Conservation (phyloP, 352 stramenopile species). For the Phytophthora megakarya region DNA sequence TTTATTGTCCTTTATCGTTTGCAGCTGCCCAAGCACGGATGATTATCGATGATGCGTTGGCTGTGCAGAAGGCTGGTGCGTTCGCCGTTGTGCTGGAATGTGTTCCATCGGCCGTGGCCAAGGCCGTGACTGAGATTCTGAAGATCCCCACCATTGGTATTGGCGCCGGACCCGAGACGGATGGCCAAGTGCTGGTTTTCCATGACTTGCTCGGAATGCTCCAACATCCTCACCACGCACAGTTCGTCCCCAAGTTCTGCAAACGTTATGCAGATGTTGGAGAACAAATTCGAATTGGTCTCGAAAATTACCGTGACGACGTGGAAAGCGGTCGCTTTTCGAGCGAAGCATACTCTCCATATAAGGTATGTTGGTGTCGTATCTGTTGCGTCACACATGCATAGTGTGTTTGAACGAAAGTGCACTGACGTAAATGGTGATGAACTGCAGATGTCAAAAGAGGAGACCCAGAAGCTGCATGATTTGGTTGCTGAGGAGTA, state of each 20-base stretch:
- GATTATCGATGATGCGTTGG: slow-evolving; percentile 97
- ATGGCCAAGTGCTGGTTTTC: slow-evolving; percentile 97
- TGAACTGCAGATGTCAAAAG: slow-evolving; percentile 69
- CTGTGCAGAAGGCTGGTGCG: slow-evolving; percentile 94
- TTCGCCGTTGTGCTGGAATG: slow-evolving; percentile 94
- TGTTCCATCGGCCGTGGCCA: slow-evolving; percentile 88
- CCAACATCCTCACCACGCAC: slow-evolving; percentile 97
- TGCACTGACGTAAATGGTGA: slow-evolving; percentile 5
- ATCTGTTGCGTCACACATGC: neutral
- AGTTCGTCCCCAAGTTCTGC: slow-evolving; percentile 97
- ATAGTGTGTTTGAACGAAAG: neutral
- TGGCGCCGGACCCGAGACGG: slow-evolving; percentile 93
- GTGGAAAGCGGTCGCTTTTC: slow-evolving; percentile 96
- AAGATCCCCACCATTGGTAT: slow-evolving; percentile 99
- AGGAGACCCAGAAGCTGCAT: slow-evolving; percentile 76
- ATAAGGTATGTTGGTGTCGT: slow-evolving; percentile 70
- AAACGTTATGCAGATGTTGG: slow-evolving; percentile 97
- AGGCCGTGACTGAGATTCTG: slow-evolving; percentile 94
- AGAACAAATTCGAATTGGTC: slow-evolving; percentile 91
- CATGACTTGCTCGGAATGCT: slow-evolving; percentile 99
- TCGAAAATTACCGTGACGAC: slow-evolving; percentile 96
- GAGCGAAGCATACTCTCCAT: slow-evolving; percentile 93
- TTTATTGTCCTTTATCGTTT: neutral
- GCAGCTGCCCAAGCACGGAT: slow-evolving; percentile 79
- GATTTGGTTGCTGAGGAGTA: slow-evolving; percentile 68